Base-by-base conservation (phyloP, 352 stramenopile species). In the Elongisporangium anandrum region DNA sequence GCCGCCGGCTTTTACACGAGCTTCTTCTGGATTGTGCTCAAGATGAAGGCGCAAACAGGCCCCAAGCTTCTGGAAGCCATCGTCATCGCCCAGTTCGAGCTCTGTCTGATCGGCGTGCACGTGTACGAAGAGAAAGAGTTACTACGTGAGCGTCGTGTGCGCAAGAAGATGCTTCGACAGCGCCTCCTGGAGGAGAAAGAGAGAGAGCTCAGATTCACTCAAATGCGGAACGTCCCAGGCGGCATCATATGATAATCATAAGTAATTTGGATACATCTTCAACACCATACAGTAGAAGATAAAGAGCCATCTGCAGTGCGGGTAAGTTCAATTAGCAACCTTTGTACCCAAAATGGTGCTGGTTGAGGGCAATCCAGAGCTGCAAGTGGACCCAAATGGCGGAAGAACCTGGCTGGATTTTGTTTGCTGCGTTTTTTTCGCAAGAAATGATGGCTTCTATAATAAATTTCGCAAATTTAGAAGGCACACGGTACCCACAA, bases 41-140 rank as follows among this genome's bases (percentile, higher is more conserved):
- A 80, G 51, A 86, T 92, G 73, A 70, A 72, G 47, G 56, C 86
- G 2, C 79, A 84, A 53, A 70, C 75, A 15, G 81, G 81, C 3
- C 74, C 81, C 13, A 85, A 84, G 59, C 61, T 90, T n/a, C 77
- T 79, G 38, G 79, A 68, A 22, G 79, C 81, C 13, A 49, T 88
- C 21, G 73, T 92, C 54, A 78, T 81, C 23, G 66, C 79, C 6
- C 52, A 88, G 8, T 90, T 79, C 45, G 81, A 92, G 67, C 74
- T 89, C 48, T 68, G 72, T 12, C 72, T 92, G 38, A 79, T 92
- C 47, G 67, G 69, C 49, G 87, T 92, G 52, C 77, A 92, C 50
- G 77, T 92, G 17, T 88, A 87, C 52, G 79, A 89, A 50, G 77
- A 89, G 63, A 70, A 75, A 20, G 76, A 83, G 48, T 65, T 73